Conservation (phyloP, 495 filamentous ascomycete species). For the Oidiodendron maius region DNA sequence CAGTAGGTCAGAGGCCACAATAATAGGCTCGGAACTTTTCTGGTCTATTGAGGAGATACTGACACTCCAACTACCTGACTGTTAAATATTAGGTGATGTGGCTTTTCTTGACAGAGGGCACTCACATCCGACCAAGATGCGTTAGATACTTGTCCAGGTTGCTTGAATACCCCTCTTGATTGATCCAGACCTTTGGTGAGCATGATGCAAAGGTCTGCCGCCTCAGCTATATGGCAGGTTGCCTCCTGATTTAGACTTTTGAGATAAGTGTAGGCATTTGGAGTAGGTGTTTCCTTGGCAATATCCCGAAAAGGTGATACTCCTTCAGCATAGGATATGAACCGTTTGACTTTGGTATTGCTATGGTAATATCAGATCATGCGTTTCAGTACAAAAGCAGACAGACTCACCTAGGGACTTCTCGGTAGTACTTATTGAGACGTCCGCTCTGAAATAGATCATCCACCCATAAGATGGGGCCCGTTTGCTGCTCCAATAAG, state of each 20-base stretch:
- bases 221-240: constrained; percentile 46
- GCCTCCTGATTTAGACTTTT: constrained; percentile 47
- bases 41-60: constrained; percentile 19
- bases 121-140: constrained; percentile 16
- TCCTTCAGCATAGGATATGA: constrained; percentile 44
- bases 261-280: constrained; percentile 44
- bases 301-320: constrained; percentile 43
- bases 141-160: background rate
- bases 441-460: constrained; percentile 45
- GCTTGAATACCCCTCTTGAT: constrained; percentile 16
- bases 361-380: constrained; percentile 20
- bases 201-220: constrained; percentile 45
- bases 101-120: constrained; percentile 1
- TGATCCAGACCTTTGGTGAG: constrained; percentile 44
- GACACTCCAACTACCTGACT: constrained; percentile 40
- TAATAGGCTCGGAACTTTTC: constrained; percentile 26
- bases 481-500: constrained; percentile 44
- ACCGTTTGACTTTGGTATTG: constrained; percentile 47
- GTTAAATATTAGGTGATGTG: constrained; percentile 13
- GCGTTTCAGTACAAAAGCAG: background rate
- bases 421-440: constrained; percentile 47
- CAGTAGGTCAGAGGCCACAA: constrained; percentile 27
- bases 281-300: constrained; percentile 35
- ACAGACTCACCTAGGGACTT: constrained; percentile 46
- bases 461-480: constrained; percentile 48